Percentiles rank a stretch among this genome's conserved stretches.
Conservation (phyloP, 805 yeast genomes). For the Metschnikowia proteae region DNA sequence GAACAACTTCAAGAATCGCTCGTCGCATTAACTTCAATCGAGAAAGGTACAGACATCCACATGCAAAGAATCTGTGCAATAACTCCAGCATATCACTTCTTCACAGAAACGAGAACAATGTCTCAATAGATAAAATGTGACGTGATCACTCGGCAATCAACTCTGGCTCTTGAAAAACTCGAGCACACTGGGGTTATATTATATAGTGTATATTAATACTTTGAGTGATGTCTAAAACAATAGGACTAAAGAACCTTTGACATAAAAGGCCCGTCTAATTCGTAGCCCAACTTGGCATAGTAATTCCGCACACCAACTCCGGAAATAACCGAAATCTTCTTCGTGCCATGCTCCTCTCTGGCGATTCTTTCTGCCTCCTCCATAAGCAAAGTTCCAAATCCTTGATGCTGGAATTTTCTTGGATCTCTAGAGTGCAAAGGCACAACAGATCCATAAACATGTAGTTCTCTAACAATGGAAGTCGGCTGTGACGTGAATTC, state of each 20-base stretch:
- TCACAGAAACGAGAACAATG: not conserved
- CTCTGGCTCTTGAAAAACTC: not conserved
- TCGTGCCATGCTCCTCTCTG: conserved; percentile 88
- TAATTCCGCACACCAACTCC: conserved; percentile 98
- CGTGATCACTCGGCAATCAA: not conserved
- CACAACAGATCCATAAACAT: conserved; percentile 96
- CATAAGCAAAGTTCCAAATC: conserved; percentile 95
- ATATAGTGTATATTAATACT: not conserved
- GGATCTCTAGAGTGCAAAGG: conserved; percentile 97
- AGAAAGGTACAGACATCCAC: not conserved
- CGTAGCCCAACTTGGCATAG: conserved; percentile 87
- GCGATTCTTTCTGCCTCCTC: conserved; percentile 98
- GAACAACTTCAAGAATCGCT: not conserved
- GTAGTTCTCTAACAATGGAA: conserved; percentile 93
- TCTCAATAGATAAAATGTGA: not conserved
- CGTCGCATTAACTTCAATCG: not conserved
- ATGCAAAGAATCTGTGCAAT: not conserved
- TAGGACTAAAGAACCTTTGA: conserved; percentile 48
- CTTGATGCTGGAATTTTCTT: conserved; percentile 97
- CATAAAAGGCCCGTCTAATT: conserved; percentile 95
- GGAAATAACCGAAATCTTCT: conserved; percentile 87
- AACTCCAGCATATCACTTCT: not conserved
- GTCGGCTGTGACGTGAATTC: conserved; percentile 83
- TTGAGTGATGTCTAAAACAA: not conserved
- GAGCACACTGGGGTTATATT: not conserved